phyloP scores from a whole-genome alignment of 169 alveolate species.

The Sarcocystis neurona region DNA sequence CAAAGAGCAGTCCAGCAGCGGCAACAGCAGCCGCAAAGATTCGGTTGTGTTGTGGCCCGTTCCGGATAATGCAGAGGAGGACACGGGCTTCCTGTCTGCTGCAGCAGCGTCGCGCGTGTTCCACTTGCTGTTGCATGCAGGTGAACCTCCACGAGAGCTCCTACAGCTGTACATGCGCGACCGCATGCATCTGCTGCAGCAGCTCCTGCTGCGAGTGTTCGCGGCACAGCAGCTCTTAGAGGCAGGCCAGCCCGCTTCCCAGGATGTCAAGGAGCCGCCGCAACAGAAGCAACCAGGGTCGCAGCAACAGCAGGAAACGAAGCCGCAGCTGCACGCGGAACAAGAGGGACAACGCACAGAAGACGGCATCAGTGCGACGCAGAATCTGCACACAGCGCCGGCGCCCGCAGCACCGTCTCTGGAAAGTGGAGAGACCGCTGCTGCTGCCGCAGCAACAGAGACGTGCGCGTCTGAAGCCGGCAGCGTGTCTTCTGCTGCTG shows the following conservation, averaged over 20 bases:
- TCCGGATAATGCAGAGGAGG: not conserved
- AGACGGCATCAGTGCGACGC: no score
- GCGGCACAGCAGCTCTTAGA: not conserved
- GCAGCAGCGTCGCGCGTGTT: slow-evolving; percentile 35
- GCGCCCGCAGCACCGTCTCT: no score
- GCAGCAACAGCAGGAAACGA: not conserved
- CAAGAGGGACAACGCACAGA: no score
- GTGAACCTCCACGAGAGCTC: slow-evolving; percentile 30
- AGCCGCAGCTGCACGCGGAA: not conserved
- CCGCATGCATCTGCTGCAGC: slow-evolving; percentile 9
- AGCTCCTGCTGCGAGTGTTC: not conserved
- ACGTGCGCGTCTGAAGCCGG: no score
- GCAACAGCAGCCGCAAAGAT: slow-evolving; percentile 5
- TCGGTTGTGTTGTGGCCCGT: not conserved
- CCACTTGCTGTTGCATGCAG: slow-evolving; percentile 36
- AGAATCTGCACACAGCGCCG: no score
- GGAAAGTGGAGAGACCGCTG: no score
- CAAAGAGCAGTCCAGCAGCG: not conserved
- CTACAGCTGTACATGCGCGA: slow-evolving; percentile 50
- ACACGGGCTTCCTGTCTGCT: not conserved
- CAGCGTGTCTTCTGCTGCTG: not conserved
- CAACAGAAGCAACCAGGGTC: not conserved
- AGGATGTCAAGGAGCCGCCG: no score
- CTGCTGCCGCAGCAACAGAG: no score
- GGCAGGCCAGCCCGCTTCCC: slow-evolving; percentile 3